phyloP scores from a whole-genome alignment of 2,329 filamentous ascomycete species.

The Neonectria faginata region DNA sequence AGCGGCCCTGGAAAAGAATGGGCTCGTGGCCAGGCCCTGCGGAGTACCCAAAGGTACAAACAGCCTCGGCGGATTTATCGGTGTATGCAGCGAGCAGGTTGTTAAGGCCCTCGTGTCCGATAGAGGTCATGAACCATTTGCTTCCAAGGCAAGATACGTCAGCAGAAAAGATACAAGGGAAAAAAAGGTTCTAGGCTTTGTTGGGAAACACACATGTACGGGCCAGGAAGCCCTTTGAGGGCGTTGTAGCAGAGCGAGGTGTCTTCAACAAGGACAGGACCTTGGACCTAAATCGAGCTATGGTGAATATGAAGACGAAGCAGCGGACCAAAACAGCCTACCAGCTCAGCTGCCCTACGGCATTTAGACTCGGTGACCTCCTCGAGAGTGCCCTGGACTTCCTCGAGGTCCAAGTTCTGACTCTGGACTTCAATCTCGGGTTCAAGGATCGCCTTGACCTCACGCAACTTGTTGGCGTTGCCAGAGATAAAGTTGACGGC shows the following conservation, averaged over 20 bases:
- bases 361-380: constrained; percentile 93
- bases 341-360: constrained; percentile 80
- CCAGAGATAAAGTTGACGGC: constrained; percentile 93
- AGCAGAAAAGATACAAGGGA: not conserved
- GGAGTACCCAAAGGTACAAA: constrained; percentile 96
- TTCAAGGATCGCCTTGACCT: constrained; percentile 89
- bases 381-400: constrained; percentile 92
- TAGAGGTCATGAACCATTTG: constrained; percentile 90
- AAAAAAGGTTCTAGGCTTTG: not conserved
- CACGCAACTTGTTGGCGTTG: constrained; percentile 92
- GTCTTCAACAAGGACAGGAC: constrained; percentile 94
- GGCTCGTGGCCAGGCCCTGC: constrained; percentile 86
- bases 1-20: constrained; percentile 91
- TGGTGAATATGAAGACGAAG: constrained; percentile 2
- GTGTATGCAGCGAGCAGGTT: constrained; percentile 89
- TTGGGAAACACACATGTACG: constrained; percentile 82
- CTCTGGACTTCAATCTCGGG: constrained; percentile 78
- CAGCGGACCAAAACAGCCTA: constrained; percentile 53
- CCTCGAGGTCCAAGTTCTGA: constrained; percentile 82
- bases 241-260: constrained; percentile 95
- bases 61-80: constrained; percentile 91
- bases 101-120: constrained; percentile 89
- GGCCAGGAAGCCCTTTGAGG: constrained; percentile 89
- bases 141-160: constrained; percentile 59
- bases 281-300: constrained; percentile 69